Evolutionary conservation across 768 basidiomycete genomes (phyloP).

Genomic region (Psilocybe cyanescens): DNA sequence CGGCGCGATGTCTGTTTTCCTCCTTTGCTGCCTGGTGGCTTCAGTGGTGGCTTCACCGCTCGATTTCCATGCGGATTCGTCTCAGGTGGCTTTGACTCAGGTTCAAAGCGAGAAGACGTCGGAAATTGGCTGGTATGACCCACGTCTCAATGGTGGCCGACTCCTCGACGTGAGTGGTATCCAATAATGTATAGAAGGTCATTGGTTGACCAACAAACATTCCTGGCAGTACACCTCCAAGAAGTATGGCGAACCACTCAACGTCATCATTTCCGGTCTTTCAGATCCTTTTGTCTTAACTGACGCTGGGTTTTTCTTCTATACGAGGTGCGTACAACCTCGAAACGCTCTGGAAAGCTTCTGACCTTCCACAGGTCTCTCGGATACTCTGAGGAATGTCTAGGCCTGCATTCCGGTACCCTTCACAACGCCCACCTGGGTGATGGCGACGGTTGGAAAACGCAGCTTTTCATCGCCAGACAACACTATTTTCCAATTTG

Average conservation of each 20-base stretch:
- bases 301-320: constrained; percentile 68
- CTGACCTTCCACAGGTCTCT: constrained; percentile 54
- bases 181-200: not conserved
- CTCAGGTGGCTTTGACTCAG: constrained; percentile 20
- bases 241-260: constrained; percentile 78
- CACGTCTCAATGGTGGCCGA: constrained; percentile 71
- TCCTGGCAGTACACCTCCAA: constrained; percentile 61
- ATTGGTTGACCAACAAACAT: constrained; percentile 7
- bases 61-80: constrained; percentile 12
- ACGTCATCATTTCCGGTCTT: constrained; percentile 77
- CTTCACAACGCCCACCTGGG: constrained; percentile 83
- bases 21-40: constrained; percentile 22
- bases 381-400: constrained; percentile 82
- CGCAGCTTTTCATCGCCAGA: constrained; percentile 72
- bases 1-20: constrained; percentile 19
- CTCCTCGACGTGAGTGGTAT: constrained; percentile 70
- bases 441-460: constrained; percentile 74
- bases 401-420: constrained; percentile 77
- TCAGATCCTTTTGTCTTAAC: constrained; percentile 85
- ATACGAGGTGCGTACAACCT: constrained; percentile 56
- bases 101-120: constrained; percentile 2
- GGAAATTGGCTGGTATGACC: constrained; percentile 59
- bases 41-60: constrained; percentile 21
- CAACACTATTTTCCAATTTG: constrained; percentile 78
- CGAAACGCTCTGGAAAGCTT: not conserved